These are phyloP conservation scores for Zymoseptoria brevis DNA, from an alignment of 2,329 filamentous ascomycete genomes.

Conservation along the genomic window DNA sequence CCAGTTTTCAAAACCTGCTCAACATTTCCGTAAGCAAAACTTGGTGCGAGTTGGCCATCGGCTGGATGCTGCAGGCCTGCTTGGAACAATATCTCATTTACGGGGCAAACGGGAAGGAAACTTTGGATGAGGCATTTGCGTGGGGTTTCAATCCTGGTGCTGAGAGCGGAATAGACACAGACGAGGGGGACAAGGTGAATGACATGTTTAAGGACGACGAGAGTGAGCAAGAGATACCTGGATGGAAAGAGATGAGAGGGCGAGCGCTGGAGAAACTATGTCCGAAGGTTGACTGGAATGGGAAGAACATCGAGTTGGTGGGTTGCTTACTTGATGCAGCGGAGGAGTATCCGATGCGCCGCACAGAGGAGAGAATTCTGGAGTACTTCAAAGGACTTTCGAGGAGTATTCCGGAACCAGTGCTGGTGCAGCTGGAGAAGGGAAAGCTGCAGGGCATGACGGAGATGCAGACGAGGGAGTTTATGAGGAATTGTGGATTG, in stretches of 20 bases:
- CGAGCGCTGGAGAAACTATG: slow-evolving; percentile 26
- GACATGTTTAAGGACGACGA: slow-evolving; percentile 30
- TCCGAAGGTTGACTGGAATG: slow-evolving; percentile 13
- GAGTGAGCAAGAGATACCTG: slow-evolving; percentile 24
- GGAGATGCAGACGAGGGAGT: slow-evolving; percentile 29
- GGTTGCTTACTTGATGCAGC: slow-evolving; percentile 26
- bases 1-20: slow-evolving; percentile 27
- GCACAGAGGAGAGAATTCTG: slow-evolving; percentile 35
- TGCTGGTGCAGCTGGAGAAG: slow-evolving; percentile 46
- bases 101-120: slow-evolving; percentile 30
- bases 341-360: slow-evolving; percentile 25
- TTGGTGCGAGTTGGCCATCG: slow-evolving; percentile 41
- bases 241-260: slow-evolving; percentile 33
- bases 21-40: slow-evolving; percentile 25
- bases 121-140: slow-evolving; percentile 38
- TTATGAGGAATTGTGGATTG: slow-evolving; percentile 27
- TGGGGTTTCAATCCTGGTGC: slow-evolving; percentile 32
- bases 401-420: slow-evolving; percentile 36
- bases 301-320: slow-evolving; percentile 8
- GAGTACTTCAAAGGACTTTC: slow-evolving; percentile 39
- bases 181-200: slow-evolving; percentile 26
- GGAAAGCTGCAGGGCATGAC: slow-evolving; percentile 37
- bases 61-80: slow-evolving; percentile 44
- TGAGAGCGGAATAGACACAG: slow-evolving; percentile 21
- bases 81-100: slow-evolving; percentile 42